Base-by-base conservation (phyloP, 2,329 filamentous ascomycete genomes). In the Pyrenochaeta sp. region DNA sequence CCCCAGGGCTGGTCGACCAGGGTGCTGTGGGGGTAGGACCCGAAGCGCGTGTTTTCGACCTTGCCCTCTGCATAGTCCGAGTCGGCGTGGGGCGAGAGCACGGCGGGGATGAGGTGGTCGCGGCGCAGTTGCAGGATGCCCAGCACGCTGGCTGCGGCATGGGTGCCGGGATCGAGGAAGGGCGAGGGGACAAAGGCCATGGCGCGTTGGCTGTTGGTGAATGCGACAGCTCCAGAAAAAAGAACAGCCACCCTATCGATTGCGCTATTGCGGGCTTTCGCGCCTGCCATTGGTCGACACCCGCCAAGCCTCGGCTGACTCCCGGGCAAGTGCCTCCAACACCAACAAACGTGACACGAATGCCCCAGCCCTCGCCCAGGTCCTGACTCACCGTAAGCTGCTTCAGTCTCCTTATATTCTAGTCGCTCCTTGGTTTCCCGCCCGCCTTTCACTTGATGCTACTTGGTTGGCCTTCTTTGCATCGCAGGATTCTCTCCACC, bases 91-190 rank as follows among this genome's bases (percentile, higher is more conserved):
- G 67, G 55, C 22, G 69, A 61, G 55, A 81, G 65, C 49, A 89
- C 85, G 18, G 91, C 78, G 6, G 93, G 90, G 26, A 91, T 80
- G 52, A 92, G 84, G 50, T 87, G 87, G 72, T 97, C 92, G 73
- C 92, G 87, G 49, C 90, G 93, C 38, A 99, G 82, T 67, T 96
- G 89, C 44, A 96, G 80, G 50, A 97, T 87, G 18, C 91, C 89
- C 30, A 97, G 82, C 3, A 81, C 80, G 58, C 88, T 81, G 15
- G 83, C 75, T 8, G 79, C 75, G 3, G 92, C 85, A 14, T 75
- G 72, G 3, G 77, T 65, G 11, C 86, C 84, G 0, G 89, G 85
- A 39, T 88, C 82, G 26, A 97, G 80, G 60, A 99, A 97, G 0
- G 91, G 87, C 7, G 92, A 96, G 2, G 72, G 55, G 7, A 41